These are phyloP conservation scores for Rossbeevera mucosa DNA, from an alignment of 768 basidiomycete genomes.

Conservation along the genomic window DNA sequence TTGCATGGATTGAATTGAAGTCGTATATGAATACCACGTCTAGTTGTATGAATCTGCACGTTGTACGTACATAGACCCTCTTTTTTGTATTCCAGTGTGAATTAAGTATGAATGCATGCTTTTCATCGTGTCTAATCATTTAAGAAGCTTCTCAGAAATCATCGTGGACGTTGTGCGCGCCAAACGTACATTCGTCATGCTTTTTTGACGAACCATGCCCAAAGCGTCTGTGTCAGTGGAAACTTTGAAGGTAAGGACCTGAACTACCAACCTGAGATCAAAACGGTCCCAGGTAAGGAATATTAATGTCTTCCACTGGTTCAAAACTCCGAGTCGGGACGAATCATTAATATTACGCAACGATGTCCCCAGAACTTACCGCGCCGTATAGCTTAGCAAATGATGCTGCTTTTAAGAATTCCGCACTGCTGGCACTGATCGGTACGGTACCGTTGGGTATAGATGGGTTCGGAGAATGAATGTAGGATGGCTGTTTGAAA, in stretches of 20 bases:
- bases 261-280: background rate
- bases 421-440: background rate
- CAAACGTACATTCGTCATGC: background rate
- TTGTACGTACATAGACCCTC: slow-evolving; percentile 1
- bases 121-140: background rate
- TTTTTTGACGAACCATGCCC: background rate
- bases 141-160: background rate
- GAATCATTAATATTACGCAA: background rate
- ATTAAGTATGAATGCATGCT: background rate
- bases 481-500: background rate
- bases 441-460: no score
- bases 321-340: background rate
- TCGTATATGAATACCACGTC: background rate
- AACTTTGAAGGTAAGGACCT: no score
- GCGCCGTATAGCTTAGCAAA: background rate
- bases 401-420: background rate
- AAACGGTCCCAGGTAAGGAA: background rate
- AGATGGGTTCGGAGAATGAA: background rate
- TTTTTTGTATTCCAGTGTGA: background rate
- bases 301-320: background rate
- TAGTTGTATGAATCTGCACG: background rate
- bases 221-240: background rate
- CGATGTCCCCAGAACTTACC: background rate
- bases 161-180: background rate
- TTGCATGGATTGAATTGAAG: background rate